These are phyloP conservation scores for Circinella minor DNA, from an alignment of 371 early-diverging fungal genomes.

Conservation along the genomic window DNA sequence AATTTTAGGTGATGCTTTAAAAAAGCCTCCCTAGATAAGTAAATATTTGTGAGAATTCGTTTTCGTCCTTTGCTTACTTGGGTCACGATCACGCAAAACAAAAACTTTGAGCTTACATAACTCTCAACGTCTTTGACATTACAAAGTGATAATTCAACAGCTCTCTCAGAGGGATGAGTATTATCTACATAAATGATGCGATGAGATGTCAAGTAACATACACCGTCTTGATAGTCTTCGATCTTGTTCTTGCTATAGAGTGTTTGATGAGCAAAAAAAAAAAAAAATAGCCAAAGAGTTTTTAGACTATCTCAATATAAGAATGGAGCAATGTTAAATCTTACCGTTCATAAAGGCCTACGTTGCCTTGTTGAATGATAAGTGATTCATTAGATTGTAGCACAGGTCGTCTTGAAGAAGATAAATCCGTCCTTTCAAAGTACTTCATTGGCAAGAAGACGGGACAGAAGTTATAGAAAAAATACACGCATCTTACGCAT, in stretches of 20 bases:
- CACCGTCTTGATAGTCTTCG: constrained; percentile 74
- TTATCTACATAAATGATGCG: constrained; percentile 81
- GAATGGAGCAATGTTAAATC: background rate
- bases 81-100: background rate
- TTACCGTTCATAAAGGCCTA: constrained; percentile 79
- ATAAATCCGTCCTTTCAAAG: constrained; percentile 55
- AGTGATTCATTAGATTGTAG: constrained; percentile 60
- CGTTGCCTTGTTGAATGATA: constrained; percentile 60
- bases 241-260: constrained; percentile 51
- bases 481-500: too few species aligned
- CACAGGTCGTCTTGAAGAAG: constrained; percentile 64
- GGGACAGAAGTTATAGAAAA: background rate
- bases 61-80: too few species aligned
- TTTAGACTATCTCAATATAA: too few species aligned
- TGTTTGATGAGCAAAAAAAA: constrained; percentile 5
- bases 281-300: background rate
- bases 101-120: constrained; percentile 51
- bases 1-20: constrained; percentile 72
- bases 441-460: constrained; percentile 43
- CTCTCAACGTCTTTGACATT: constrained; percentile 54
- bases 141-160: constrained; percentile 60
- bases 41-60: background rate
- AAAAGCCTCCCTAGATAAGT: constrained; percentile 58
- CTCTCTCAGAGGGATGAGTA: constrained; percentile 56
- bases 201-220: constrained; percentile 76